Conservation (phyloP, 306 rosid genomes). For the Fragaria ananassa region DNA sequence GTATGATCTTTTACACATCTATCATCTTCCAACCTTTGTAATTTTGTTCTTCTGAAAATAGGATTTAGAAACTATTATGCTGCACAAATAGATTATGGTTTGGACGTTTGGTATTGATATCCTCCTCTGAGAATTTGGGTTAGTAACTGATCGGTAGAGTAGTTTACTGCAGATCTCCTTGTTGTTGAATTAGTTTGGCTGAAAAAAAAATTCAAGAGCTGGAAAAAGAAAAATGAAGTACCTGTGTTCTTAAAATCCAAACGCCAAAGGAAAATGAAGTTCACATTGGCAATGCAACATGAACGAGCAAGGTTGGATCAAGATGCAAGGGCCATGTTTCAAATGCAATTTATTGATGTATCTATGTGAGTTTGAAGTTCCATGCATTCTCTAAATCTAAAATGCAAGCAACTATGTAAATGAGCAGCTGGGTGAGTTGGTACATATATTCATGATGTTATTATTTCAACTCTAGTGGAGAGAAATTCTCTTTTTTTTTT, state of each 20-base stretch:
- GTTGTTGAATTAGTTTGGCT: neutral
- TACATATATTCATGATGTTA: neutral
- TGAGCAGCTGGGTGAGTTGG: no score
- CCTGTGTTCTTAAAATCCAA: neutral
- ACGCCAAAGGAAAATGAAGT: neutral
- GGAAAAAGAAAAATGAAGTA: neutral
- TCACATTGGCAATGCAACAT: neutral
- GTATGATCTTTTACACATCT: neutral
- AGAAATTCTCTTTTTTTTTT: neutral
- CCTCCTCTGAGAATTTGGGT: neutral
- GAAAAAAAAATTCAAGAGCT: neutral
- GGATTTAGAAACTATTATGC: neutral
- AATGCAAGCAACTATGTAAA: no score
- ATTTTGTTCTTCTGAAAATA: neutral
- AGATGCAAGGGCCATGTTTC: neutral
- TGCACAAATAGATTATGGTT: neutral
- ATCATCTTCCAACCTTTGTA: neutral
- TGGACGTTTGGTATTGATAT: neutral
- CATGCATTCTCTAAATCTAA: no score
- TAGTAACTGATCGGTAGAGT: neutral
- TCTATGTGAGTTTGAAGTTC: neutral
- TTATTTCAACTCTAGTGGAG: neutral
- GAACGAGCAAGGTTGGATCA: neutral
- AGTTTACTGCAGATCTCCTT: neutral
- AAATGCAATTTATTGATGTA: neutral